phyloP scores from a whole-genome alignment of 2,329 filamentous ascomycete genomes.

The Botryotinia convoluta region DNA sequence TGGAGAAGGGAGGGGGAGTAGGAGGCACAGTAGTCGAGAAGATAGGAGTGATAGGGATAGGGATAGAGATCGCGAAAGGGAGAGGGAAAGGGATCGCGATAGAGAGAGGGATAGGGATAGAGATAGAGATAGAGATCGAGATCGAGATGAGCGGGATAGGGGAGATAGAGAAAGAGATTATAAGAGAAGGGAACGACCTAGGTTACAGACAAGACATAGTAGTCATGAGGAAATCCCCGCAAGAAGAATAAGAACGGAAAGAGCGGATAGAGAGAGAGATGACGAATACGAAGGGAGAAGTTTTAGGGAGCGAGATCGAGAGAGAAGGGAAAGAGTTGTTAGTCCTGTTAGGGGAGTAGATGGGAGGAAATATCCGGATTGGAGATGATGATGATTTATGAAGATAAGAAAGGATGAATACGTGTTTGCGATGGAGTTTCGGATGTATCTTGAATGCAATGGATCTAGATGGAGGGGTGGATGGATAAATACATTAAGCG shows the following conservation, averaged over 20 bases:
- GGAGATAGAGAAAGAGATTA: constrained; percentile 21
- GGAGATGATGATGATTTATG: constrained; percentile 1
- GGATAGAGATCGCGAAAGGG: constrained; percentile 10
- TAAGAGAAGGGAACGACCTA: constrained; percentile 9
- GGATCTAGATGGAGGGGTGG: background rate
- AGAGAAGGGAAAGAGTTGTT: constrained; percentile 26
- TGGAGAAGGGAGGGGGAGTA: constrained; percentile 23
- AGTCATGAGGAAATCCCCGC: constrained; percentile 18
- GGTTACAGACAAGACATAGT: constrained; percentile 11
- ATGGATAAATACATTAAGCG: background rate
- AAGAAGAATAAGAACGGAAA: constrained; percentile 19
- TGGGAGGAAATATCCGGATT: constrained; percentile 34
- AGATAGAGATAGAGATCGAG: constrained; percentile 24
- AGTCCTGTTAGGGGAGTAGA: constrained; percentile 35
- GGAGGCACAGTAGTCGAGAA: constrained; percentile 24
- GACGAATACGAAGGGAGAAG: constrained; percentile 20
- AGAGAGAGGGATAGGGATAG: constrained; percentile 22
- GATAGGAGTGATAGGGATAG: constrained; percentile 23
- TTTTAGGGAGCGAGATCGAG: constrained; percentile 26
- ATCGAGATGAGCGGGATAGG: constrained; percentile 22
- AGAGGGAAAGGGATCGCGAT: background rate
- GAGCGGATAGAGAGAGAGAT: constrained; percentile 24
- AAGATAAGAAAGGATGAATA: background rate
- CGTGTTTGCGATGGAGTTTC: background rate
- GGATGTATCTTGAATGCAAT: background rate